Base-by-base conservation (phyloP, 495 filamentous ascomycete species). In the Opeltia flavorubescens region DNA sequence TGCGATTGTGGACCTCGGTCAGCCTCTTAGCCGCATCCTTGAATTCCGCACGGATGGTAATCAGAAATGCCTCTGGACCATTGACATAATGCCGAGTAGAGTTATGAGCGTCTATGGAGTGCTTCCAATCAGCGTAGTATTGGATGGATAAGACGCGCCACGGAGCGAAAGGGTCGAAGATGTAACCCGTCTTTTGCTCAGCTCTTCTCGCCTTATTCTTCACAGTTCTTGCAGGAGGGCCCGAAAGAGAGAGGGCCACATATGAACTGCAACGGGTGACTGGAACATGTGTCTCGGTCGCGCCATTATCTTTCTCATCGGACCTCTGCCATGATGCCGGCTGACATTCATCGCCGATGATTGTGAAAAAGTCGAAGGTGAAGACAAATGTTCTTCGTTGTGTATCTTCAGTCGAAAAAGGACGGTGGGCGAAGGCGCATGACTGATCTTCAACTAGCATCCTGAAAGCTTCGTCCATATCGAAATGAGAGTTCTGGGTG, bases 361-460 rank as follows among this genome's bases (percentile, higher is more conserved):
- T 61, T 21, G 72, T 72, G 51, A 69, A 74, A 43, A 73, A 76
- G 48, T 76, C 72, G 52, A 77, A 75, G 43, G 63, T 67, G 52
- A 76, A 75, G 23, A 74, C 62, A 50, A 77, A 74, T 15, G 59
- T 66, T 13, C 66, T 58, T 52, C 66, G 68, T 7, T 61, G 59
- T 25, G 62, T 50, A 1, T 47, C 29, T 24, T 66, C 59, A 1
- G 53, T 25, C 11, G 61, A 58, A 27, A 65, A 75, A 1, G 64
- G 58, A 17, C 69, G 54, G 42, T 67, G 53, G 43, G 69, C 49
- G 28, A 62, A 57, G 48, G 50, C 67, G 50, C 33, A 60, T 27
- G 58, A 63, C 58, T 43, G 44, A 8, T 59, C 56, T 4, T 65
- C 51, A 12, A 68, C 58, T 2, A 77, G 56, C 43, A 67, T 55